Evolutionary conservation across 176 grass and related monocot genomes (phyloP), one percentile per base, ranked within the genome.

Genomic region (Juncus effusus): DNA sequence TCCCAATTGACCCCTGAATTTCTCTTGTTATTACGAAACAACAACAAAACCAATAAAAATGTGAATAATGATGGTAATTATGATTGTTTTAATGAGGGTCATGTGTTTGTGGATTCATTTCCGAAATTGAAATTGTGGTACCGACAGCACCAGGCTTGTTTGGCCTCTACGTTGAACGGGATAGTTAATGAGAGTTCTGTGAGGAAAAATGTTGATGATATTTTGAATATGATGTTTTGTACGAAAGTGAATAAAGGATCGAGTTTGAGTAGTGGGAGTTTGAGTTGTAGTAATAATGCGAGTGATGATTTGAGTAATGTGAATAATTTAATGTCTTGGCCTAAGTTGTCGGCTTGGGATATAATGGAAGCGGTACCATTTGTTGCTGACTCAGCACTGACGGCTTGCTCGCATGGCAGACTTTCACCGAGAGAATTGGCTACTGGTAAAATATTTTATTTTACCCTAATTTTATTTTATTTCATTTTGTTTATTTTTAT

Each of bases 331-430:
- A 78, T 55, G 51, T 56, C 82, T 66, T 91, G 94, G 85, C 94
- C 94, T 72, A 87, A 89, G 61, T 80, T 99, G 51, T 72, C 94
- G 64, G 94, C 94, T 74, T 99, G 94, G 94, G 85, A 99, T 60
- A 89, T 99, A 79, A 71, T 99, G 57, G 94, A 93, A 81, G 94
- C 83, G 73, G 94, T 89, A 74, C 94, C 94, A 51, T 99, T 99
- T 90, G 88, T 99, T 59, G 88, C 89, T 78, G 94, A 99, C 86
- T 88, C 94, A 80, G 82, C 85, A 82, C 85, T 99, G 35, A 86
- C 94, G 74, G 94, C 94, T 62, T 99, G 94, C 67, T 79, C 94
- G 51, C 88, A 99, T 80, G 94, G 94, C 75, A 89, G 80, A 61
- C 13, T 99, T 67, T 92, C 78, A 74, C 88, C 94, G 60, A 82